Conservation (phyloP, 306 rosid species). For the Begonia masoniana region DNA sequence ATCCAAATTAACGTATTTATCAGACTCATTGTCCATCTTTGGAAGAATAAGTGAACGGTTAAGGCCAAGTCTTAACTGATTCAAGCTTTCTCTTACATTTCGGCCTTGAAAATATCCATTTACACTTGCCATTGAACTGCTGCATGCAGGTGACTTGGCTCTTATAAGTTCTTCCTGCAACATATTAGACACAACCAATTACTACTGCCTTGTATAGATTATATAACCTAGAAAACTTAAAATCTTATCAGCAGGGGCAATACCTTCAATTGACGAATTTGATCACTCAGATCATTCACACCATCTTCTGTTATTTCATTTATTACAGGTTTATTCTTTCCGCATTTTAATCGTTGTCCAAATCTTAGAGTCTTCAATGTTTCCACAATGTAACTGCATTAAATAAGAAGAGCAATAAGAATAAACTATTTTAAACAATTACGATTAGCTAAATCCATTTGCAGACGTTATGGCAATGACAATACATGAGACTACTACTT, state of each 20-base stretch:
- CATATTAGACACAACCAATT: neutral
- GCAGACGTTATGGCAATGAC: no score
- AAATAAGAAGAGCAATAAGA: no score
- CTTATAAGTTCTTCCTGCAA: constrained; percentile 86
- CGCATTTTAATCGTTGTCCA: constrained; percentile 67
- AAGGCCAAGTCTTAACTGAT: constrained; percentile 66
- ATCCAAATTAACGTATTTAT: constrained; percentile 43
- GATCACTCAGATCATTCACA: constrained; percentile 78
- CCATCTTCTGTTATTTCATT: constrained; percentile 81
- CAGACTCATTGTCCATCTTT: constrained; percentile 41
- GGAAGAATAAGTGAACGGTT: constrained; percentile 71
- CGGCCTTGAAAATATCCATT: constrained; percentile 49
- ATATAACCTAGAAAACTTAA: no score
- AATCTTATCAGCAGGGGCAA: neutral
- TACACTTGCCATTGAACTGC: constrained; percentile 24
- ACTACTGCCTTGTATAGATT: no score
- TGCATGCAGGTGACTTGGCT: constrained; percentile 40
- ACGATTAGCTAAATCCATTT: no score
- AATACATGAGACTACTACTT: no score
- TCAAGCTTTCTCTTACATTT: constrained; percentile 77
- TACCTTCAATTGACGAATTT: constrained; percentile 88
- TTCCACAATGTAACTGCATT: constrained; percentile 53
- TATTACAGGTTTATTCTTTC: constrained; percentile 61
- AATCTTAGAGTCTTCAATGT: constrained; percentile 67
- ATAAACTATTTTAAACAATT: no score